These are phyloP conservation scores for Leccinum boreale DNA, from an alignment of 768 basidiomycete species.

Conservation along the genomic window DNA sequence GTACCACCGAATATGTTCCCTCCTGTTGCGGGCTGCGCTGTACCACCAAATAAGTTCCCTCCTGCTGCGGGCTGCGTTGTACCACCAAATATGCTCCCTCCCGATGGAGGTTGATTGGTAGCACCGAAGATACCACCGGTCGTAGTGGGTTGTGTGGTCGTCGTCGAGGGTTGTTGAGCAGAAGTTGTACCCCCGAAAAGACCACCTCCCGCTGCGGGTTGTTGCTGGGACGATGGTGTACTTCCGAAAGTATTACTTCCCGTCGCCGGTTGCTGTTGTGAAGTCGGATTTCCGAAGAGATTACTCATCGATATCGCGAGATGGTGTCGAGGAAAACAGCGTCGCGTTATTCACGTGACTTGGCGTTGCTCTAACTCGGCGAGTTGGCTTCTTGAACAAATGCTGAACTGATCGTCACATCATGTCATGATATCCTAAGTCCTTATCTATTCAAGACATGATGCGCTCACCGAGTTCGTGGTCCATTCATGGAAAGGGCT, in stretches of 20 bases:
- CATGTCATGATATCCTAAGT: too few species aligned
- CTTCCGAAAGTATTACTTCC: conserved; percentile 26
- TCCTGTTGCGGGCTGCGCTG: conserved; percentile 18
- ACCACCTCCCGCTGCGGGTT: conserved; percentile 14
- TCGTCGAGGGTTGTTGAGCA: conserved; percentile 12
- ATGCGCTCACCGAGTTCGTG: too few species aligned
- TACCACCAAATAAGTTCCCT: conserved; percentile 12
- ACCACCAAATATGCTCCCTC: conserved; percentile 22
- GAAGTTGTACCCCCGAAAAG: conserved; percentile 15
- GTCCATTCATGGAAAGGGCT: too few species aligned
- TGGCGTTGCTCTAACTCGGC: not conserved
- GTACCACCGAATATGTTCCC: conserved; percentile 20
- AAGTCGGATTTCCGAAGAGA: conserved; percentile 23
- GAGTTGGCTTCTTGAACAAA: too few species aligned
- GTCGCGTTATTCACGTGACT: conserved; percentile 13
- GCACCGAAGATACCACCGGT: conserved; percentile 13
- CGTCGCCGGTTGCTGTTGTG: conserved; percentile 24
- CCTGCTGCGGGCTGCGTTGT: conserved; percentile 18
- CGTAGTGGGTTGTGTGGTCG: conserved; percentile 13
- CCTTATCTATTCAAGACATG: too few species aligned
- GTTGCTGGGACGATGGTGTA: conserved; percentile 24
- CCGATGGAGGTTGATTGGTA: conserved; percentile 6
- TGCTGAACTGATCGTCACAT: too few species aligned
- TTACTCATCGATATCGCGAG: conserved; percentile 16
- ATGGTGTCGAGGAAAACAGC: not conserved